These are phyloP conservation scores for Penicillium salamii DNA, from an alignment of 495 filamentous ascomycete species.

Conservation along the genomic window DNA sequence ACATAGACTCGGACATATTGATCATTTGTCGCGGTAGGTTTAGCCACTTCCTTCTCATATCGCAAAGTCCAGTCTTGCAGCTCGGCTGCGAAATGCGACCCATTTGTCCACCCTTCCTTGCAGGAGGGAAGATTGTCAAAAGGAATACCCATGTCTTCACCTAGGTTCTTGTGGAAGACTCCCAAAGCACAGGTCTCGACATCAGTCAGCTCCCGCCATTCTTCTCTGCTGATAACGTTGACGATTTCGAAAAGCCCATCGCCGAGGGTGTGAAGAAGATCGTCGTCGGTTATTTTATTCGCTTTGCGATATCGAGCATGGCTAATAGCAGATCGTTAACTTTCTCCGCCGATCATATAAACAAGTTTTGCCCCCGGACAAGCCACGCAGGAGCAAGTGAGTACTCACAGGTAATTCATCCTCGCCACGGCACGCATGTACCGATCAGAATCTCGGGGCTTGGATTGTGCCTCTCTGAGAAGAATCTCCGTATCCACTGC, in stretches of 20 bases:
- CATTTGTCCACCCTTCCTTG: conserved; percentile 46
- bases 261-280: conserved; percentile 44
- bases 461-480: conserved; percentile 25
- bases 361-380: no score
- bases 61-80: conserved; percentile 44
- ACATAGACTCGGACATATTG: conserved; percentile 30
- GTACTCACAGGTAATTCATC: conserved; percentile 43
- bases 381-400: no score
- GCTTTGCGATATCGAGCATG: conserved; percentile 36
- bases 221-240: conserved; percentile 29
- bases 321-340: no score
- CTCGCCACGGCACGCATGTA: conserved; percentile 35
- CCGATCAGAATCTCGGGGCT: conserved; percentile 28
- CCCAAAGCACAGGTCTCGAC: conserved; percentile 43
- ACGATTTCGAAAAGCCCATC: conserved; percentile 36
- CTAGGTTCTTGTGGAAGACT: conserved; percentile 36
- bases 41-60: conserved; percentile 42
- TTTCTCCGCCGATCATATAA: no score
- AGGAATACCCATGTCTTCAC: conserved; percentile 42
- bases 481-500: conserved; percentile 31
- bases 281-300: conserved; percentile 39
- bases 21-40: conserved; percentile 23
- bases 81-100: conserved; percentile 52
- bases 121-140: conserved; percentile 21
- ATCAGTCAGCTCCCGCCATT: conserved; percentile 42